Evolutionary conservation across 2,329 filamentous ascomycete species (phyloP).

Genomic region (Aspergillus bombycis): DNA sequence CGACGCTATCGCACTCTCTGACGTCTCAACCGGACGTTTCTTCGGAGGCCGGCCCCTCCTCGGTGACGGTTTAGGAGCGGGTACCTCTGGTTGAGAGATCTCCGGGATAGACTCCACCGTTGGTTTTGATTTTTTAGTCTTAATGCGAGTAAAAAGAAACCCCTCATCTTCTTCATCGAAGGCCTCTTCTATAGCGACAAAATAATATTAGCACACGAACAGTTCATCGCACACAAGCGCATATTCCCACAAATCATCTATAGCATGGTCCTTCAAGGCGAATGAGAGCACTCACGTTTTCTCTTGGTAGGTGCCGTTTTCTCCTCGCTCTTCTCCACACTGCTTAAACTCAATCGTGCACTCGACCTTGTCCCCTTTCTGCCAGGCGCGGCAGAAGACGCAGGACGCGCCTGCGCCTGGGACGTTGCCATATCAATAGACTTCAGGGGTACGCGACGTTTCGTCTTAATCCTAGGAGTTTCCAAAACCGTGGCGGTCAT

Average conservation of each 20-base stretch:
- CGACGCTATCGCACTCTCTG: slow-evolving; percentile 12
- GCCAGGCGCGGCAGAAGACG: slow-evolving; percentile 31
- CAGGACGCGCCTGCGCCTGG: slow-evolving; percentile 41
- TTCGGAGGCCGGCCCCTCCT: slow-evolving; percentile 46
- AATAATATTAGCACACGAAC: slow-evolving; percentile 15
- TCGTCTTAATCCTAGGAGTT: slow-evolving; percentile 36
- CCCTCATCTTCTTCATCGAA: slow-evolving; percentile 78
- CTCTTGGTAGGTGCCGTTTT: slow-evolving; percentile 29
- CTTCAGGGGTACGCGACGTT: slow-evolving; percentile 42
- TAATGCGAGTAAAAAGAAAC: slow-evolving; percentile 73
- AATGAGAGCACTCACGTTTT: slow-evolving; percentile 44
- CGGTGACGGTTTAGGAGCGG: slow-evolving; percentile 32
- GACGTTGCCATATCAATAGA: slow-evolving; percentile 42
- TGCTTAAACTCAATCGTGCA: slow-evolving; percentile 43
- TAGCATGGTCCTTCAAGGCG: not conserved
- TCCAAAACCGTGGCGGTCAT: slow-evolving; percentile 45
- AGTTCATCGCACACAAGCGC: not conserved
- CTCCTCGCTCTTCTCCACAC: slow-evolving; percentile 30
- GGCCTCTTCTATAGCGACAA: slow-evolving; percentile 32
- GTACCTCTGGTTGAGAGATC: slow-evolving; percentile 43
- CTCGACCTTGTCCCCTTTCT: slow-evolving; percentile 32
- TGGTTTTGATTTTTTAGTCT: slow-evolving; percentile 64
- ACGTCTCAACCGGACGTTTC: slow-evolving; percentile 41
- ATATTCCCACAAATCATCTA: not conserved
- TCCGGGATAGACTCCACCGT: slow-evolving; percentile 38